Evolutionary conservation across 345 rosid species (phyloP), one percentile per base, ranked within the genome.

Genomic region (Lenwebbia sp.): DNA sequence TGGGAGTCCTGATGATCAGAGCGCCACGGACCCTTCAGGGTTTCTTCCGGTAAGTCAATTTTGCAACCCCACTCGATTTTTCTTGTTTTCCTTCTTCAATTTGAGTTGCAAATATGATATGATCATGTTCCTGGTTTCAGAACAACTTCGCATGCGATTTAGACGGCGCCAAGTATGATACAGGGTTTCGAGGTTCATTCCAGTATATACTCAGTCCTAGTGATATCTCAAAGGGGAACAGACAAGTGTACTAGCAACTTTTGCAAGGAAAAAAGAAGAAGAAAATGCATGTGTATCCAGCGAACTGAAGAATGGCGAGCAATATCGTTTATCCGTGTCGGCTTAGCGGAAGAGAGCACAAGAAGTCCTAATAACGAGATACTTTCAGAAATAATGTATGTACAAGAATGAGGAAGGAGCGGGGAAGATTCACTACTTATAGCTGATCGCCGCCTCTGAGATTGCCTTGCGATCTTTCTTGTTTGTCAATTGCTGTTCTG

Each of bases 401-500:
- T 37, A 37, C 81, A 70, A 10, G 12, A 17, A 70, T 37, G 5
- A 37, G 41, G 47, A 70, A 65, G 22, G 33, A 37, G 81, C 47
- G 10, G 81, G 7, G 81, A 70, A 10, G 40, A 21, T 70, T 70
- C 81, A 70, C 13, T 44, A 4, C 81, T 70, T 70, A 37, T 70
- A 70, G 47, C 81, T 22, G 4, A 33, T 70, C 21, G 47, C 47
- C 13, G 6, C 47, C 81, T 2, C 26, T 70, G 47, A 70, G 13
- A 40, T 70, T 19, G 47, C 81, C 81, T 70, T 87, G 86, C 86
- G 87, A 83, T 89, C 83, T 74, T 85, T 86, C 83, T 88, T 91
- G 89, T 44, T 87, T 91, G 81, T 88, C 84, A 33, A 86, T 83
- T 87, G 90, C 87, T 85, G 62, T 87, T 55, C 91, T 89, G 28